Percentiles rank a stretch among this genome's conserved stretches.
phyloP scores from a whole-genome alignment of 768 basidiomycete species.

The Lanmaoa rubissima region DNA sequence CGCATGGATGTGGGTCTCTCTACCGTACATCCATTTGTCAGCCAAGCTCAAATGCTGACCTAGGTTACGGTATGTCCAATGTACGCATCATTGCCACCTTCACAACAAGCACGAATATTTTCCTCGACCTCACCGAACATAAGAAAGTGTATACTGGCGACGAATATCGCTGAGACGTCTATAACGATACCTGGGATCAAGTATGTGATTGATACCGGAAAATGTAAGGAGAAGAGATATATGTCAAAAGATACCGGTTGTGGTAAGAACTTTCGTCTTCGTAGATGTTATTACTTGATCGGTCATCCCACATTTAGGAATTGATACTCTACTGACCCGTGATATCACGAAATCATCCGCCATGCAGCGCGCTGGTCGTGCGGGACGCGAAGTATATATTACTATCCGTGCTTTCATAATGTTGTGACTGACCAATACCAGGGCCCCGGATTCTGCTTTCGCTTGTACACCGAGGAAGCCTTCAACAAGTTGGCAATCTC shows the following conservation, averaged over 20 bases:
- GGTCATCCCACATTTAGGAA: slow-evolving; percentile 48
- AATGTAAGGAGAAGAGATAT: slow-evolving; percentile 93
- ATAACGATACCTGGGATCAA: slow-evolving; percentile 96
- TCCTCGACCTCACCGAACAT: slow-evolving; percentile 56
- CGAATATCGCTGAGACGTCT: slow-evolving; percentile 97
- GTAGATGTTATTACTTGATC: not conserved
- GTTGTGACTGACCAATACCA: slow-evolving; percentile 27
- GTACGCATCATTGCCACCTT: slow-evolving; percentile 81
- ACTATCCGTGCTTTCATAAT: not conserved
- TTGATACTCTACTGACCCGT: slow-evolving; percentile 81
- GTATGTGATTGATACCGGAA: slow-evolving; percentile 95
- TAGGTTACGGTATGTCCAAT: slow-evolving; percentile 78
- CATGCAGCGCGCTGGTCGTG: slow-evolving; percentile 92
- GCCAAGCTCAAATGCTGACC: slow-evolving; percentile 1
- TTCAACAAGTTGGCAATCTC: slow-evolving; percentile 66
- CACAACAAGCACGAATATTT: slow-evolving; percentile 80
- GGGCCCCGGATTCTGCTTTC: slow-evolving; percentile 85
- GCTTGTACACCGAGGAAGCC: slow-evolving; percentile 84
- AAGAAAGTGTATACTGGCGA: slow-evolving; percentile 92
- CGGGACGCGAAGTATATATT: slow-evolving; percentile 77
- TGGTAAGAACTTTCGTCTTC: slow-evolving; percentile 38
- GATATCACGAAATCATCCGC: slow-evolving; percentile 90
- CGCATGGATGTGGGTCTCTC: slow-evolving; percentile 44
- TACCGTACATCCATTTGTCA: not conserved
- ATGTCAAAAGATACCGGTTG: slow-evolving; percentile 67